Evolutionary conservation across 75 land plant species (phyloP), one percentile per base, ranked within the genome.

Genomic region (Selaginella moellendorffii): DNA sequence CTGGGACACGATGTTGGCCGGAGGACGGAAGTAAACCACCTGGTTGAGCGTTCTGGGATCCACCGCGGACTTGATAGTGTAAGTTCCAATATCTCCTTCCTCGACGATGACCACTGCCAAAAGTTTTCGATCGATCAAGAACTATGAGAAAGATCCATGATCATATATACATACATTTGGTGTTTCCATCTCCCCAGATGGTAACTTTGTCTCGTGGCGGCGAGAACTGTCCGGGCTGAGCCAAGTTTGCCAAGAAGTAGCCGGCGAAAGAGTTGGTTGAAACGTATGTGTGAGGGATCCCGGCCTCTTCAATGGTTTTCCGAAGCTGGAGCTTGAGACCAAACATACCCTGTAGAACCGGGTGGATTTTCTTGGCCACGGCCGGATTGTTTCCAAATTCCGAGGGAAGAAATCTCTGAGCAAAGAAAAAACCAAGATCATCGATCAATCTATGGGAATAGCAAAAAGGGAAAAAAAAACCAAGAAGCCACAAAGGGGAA

Each of bases 41-140:
- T 77, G 77, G 75, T 81, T 78, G 68, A 82, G 53, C 20, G 84
- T 78, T 69, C 81, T 78, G 29, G 81, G 84, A 27, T 82, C 84
- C 67, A 78, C 78, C 28, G 74, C 71, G 0, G 79, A 54, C 53
- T 61, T 73, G 65, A 77, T 79, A 10, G 85, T 79, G 31, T 68
- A 82, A 0, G 80, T 68, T 0, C 53, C 85, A 58, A 82, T 69
- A 30, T 82, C 82, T 5, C 74, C 79, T 69, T 82, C 85, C 66
- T 71, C 69, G 66, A 71, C 68, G 28, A 65, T 79, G 26, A 82
- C 64, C 19, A 65, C 82, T 80, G 69, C 62, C n/a, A n/a, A n/a
- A n/a, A n/a, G n/a, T n/a, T n/a, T n/a, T n/a, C n/a, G n/a, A n/a
- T n/a, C n/a, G n/a, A n/a, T n/a, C n/a, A n/a, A n/a, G n/a, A n/a